Conservation (phyloP, 805 yeast genomes). For the Candida nitratophila region DNA sequence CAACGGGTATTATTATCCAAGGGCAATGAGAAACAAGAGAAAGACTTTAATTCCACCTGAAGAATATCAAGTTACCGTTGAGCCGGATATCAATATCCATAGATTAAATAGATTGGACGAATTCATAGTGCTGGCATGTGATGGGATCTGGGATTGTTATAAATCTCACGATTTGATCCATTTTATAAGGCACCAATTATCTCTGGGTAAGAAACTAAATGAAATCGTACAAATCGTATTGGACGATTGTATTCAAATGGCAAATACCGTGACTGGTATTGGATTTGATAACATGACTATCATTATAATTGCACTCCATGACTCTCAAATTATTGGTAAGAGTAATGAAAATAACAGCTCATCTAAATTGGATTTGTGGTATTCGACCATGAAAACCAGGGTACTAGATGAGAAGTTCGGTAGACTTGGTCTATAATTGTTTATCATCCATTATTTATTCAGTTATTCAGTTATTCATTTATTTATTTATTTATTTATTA, state of each 20-base stretch:
- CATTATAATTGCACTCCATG: constrained; percentile 58
- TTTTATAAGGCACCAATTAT: constrained; percentile 49
- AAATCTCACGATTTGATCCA: constrained; percentile 48
- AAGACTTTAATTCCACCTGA: constrained; percentile 39
- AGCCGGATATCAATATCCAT: constrained; percentile 67
- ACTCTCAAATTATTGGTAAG: constrained; percentile 11
- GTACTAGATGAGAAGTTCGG: constrained; percentile 31
- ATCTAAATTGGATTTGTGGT: constrained; percentile 46
- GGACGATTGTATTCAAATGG: constrained; percentile 63
- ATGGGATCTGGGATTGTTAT: constrained; percentile 76
- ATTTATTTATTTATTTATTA: too few species aligned
- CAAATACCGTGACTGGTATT: constrained; percentile 66
- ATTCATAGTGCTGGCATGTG: constrained; percentile 70
- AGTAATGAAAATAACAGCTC: constrained; percentile 15
- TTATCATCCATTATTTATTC: not conserved
- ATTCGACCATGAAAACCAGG: constrained; percentile 38
- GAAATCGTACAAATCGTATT: constrained; percentile 52
- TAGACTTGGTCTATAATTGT: constrained; percentile 4
- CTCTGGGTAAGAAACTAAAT: constrained; percentile 49
- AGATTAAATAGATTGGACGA: constrained; percentile 44
- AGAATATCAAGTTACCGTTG: constrained; percentile 74
- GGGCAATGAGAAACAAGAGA: not conserved
- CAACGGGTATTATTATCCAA: constrained; percentile 12
- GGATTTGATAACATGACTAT: constrained; percentile 83
- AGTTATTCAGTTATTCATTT: too few species aligned